Base-by-base conservation (phyloP, 2,329 filamentous ascomycete species). In the Monilinia vaccinii-corymbosi region DNA sequence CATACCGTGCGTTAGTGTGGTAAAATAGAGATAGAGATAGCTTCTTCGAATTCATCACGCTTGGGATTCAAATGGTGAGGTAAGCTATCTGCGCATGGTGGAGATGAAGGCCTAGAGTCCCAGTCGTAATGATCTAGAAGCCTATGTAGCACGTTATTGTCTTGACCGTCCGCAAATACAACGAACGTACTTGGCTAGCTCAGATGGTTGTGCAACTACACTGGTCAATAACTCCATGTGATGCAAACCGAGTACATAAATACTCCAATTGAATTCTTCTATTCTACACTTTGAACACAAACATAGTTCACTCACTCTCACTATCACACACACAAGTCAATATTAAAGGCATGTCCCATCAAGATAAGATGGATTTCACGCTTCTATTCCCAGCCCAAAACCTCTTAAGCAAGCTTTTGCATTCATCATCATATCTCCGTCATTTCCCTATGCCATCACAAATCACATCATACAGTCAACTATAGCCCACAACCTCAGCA, bases 391-490 rank as follows among this genome's bases (percentile, higher is more conserved):
- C 51, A 34, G 51, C n/a, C 38, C 38, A 23, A 55, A 11, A 25
- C 6, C 42, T 21, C 4, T 44, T 18, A 23, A 7, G 36, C 50
- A 23, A 13, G 36, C 50, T 31, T 53, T 53, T 55, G 21, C 38
- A 32, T 55, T 23, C 38, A 16, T 44, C n/a, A 18, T 13, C 28
- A 51, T 28, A 23, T 55, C 38, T 44, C 13, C n/a, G 21, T 34
- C 51, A 44, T 55, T 55, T 23, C 38, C 45, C 51, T 31, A 44
- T 55, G n/a, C n/a, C 31, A 55, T 44, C 51, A 55, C 38, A 55
- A 32, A 23, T 44, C 51, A 55, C 51, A 55, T 44, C 38, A 55
- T 55, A 44, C 51, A 55, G 44, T 45, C 51, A 55, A 44, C 51
- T 44, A 55, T 13, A 44, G 1, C 4, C 25, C 28, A 44, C n/a